phyloP scores from a whole-genome alignment of 73 alveolate genomes.

The Blepharisma japonicum region DNA sequence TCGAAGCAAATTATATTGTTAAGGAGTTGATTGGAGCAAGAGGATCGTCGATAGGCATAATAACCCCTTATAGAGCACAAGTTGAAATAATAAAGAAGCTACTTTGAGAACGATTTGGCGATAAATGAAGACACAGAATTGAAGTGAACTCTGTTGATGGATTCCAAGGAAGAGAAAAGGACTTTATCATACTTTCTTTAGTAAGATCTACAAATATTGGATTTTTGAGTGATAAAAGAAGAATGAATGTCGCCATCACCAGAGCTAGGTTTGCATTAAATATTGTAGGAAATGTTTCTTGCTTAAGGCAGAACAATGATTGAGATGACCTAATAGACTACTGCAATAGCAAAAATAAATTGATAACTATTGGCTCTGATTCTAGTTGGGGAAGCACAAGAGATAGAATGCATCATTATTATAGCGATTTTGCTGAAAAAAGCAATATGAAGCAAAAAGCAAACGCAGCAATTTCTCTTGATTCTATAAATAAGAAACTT shows the following conservation, averaged over 20 bases:
- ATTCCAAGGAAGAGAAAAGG: constrained; percentile 99
- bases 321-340: constrained; percentile 63
- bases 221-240: constrained; percentile 97
- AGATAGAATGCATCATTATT: too few relatives aligned
- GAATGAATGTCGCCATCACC: constrained; percentile 99
- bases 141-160: constrained; percentile 99
- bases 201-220: constrained; percentile 98
- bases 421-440: too few relatives aligned
- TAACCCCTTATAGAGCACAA: constrained; percentile 55
- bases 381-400: too few relatives aligned
- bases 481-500: too few relatives aligned
- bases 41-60: constrained; percentile 41
- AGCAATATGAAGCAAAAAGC: too few relatives aligned
- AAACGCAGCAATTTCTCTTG: too few relatives aligned
- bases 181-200: constrained; percentile 94
- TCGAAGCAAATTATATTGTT: background rate
- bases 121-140: constrained; percentile 52
- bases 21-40: background rate
- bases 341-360: background rate
- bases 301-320: constrained; percentile 56
- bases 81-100: constrained; percentile 27
- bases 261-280: constrained; percentile 86
- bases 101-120: constrained; percentile 28
- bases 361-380: background rate
- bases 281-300: constrained; percentile 14